These are phyloP conservation scores for Phaseolus coccineus DNA, from an alignment of 331 rosid genomes.

Conservation along the genomic window DNA sequence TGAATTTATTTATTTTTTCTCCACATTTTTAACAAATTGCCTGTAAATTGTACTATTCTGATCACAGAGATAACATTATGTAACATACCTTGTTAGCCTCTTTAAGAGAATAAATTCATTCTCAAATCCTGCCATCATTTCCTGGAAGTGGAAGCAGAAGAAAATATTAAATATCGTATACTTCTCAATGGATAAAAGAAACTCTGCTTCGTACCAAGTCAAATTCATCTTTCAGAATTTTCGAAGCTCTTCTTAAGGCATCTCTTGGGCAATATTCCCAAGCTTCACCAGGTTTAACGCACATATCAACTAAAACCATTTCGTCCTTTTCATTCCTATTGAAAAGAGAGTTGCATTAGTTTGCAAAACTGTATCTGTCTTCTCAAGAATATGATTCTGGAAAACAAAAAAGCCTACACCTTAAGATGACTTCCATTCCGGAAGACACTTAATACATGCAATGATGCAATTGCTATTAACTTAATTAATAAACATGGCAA, in stretches of 20 bases:
- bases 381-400: conserved; percentile 12
- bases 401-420: not conserved
- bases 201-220: conserved; percentile 66
- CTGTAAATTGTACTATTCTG: conserved; percentile 3
- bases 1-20: conserved; percentile 39
- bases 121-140: conserved; percentile 88
- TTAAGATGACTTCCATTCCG: not conserved
- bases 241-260: conserved; percentile 71
- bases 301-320: conserved; percentile 87
- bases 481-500: conserved; percentile 6
- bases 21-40: conserved; percentile 33
- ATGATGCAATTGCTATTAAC: conserved; percentile 11
- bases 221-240: conserved; percentile 84
- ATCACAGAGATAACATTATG: conserved; percentile 26
- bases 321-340: conserved; percentile 83
- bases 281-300: conserved; percentile 71
- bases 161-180: conserved; percentile 22
- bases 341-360: conserved; percentile 40
- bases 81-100: conserved; percentile 67
- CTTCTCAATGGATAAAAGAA: conserved; percentile 14
- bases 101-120: conserved; percentile 88
- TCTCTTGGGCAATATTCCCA: conserved; percentile 98
- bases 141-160: conserved; percentile 65
- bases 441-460: not conserved
- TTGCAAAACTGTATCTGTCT: conserved; percentile 3